Evolutionary conservation across 2,329 filamentous ascomycete genomes (phyloP), one percentile per base, ranked within the genome.

Genomic region (Sphaerulina populicola): DNA sequence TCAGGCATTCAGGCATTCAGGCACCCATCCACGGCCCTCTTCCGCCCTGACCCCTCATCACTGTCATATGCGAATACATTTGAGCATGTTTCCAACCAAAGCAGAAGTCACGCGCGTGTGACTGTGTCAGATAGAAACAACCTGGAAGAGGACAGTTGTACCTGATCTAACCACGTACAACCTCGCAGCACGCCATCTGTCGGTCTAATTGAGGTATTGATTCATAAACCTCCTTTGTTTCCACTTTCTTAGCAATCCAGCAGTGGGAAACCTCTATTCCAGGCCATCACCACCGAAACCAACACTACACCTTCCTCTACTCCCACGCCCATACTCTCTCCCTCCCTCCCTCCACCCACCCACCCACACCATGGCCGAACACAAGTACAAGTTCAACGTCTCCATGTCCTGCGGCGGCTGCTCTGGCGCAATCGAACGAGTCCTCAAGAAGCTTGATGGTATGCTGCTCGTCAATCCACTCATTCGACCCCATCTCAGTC

Each of bases 381-480:
- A 95, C 77, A 87, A 82, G 62, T 97, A 97, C 85, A 88, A 93
- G 71, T 97, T 97, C 78, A 83, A 90, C 72, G 81, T 97, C 70
- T 78, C 76, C 72, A 98, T 98, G 93, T 86, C 77, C 77, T 98
- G 93, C 75, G 82, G 87, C 68, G 93, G 93, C 70, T 98, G 93
- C 83, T 96, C 90, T 41, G 89, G 90, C 65, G 93, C 93, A 60
- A 79, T 98, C 40, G 86, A 94, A 72, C 81, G 89, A 47, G 89
- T 96, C 41, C 81, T 98, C 59, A 91, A 87, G 76, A 95, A 88
- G 59, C 80, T 71, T 27, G 55, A 60, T 41, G 58, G 57, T 58
- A 41, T 30, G n/a, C 9, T 30, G n/a, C 9, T 33, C 18, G 27
- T 23, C 15, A 29, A 21, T 21, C 6, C 30, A 3, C 12, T 7